Percentiles rank a stretch among this genome's conserved stretches.
Conservation (phyloP, 192 early-diverging fungal genomes). For the Linnemannia schmuckeri region DNA sequence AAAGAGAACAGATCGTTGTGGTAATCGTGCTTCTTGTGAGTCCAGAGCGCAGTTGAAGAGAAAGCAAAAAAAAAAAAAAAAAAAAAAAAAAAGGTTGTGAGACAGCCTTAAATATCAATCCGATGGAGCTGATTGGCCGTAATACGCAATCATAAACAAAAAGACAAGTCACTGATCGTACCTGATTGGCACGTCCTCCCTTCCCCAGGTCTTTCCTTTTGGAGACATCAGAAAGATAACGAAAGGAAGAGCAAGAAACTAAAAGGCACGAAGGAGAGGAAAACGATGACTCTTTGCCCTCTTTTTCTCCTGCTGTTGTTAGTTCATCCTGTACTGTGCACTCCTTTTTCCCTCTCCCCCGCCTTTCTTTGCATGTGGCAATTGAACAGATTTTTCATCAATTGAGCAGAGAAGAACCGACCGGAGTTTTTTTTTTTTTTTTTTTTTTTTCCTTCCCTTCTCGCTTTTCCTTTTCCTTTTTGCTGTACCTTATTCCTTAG, state of each 20-base stretch:
- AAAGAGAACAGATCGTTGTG: no score
- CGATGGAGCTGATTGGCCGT: background rate
- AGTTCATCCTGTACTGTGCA: no score
- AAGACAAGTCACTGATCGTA: background rate
- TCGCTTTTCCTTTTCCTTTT: background rate
- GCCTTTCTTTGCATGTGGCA: background rate
- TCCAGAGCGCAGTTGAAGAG: background rate
- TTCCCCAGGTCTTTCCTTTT: constrained; percentile 44
- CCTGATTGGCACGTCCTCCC: background rate
- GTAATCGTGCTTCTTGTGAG: background rate
- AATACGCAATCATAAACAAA: background rate
- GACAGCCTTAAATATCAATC: background rate
- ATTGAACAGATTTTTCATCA: background rate
- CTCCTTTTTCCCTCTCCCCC: background rate
- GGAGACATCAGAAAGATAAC: background rate
- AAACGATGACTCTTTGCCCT: background rate
- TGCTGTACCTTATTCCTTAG: no score
- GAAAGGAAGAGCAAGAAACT: background rate
- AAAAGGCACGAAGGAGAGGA: background rate
- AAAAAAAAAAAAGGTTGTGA: no score
- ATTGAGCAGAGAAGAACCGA: background rate
- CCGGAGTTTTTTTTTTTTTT: background rate
- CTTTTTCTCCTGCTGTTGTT: background rate
- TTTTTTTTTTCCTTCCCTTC: background rate
- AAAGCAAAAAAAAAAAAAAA: background rate